Percentiles rank a stretch among this genome's conserved stretches.
These are phyloP conservation scores for Arthroderma uncinatum DNA, from an alignment of 2,329 filamentous ascomycete genomes.

Conservation along the genomic window DNA sequence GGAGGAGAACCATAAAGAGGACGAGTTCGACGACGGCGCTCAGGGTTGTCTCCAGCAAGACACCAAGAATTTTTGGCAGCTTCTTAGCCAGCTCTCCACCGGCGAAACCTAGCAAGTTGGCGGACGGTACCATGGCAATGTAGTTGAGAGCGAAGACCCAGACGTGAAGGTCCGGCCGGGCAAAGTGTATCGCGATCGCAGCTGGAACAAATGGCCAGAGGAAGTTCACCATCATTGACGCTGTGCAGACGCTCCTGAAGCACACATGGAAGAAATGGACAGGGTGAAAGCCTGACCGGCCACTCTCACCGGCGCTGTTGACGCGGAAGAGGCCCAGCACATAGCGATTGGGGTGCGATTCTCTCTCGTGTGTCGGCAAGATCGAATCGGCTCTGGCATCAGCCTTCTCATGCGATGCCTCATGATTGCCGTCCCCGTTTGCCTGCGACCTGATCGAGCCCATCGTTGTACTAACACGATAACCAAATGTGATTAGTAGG, in stretches of 20 bases:
- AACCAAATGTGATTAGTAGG: too few species aligned
- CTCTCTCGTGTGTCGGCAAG: constrained; percentile 19
- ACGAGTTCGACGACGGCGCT: constrained; percentile 56
- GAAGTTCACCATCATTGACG: constrained; percentile 56
- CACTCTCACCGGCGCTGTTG: constrained; percentile 51
- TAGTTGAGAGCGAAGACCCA: constrained; percentile 55
- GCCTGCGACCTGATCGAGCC: too few species aligned
- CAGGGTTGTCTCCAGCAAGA: constrained; percentile 55
- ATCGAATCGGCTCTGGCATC: too few species aligned
- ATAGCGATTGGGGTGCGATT: constrained; percentile 16
- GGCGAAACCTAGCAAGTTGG: constrained; percentile 51
- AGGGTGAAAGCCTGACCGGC: constrained; percentile 54
- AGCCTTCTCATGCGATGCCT: too few species aligned
- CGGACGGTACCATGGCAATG: constrained; percentile 52
- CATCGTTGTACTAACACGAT: too few species aligned
- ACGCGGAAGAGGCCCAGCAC: constrained; percentile 25
- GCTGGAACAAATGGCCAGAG: constrained; percentile 66
- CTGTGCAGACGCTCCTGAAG: constrained; percentile 51
- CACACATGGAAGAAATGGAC: constrained; percentile 52
- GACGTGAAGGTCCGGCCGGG: constrained; percentile 46
- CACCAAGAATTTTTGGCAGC: constrained; percentile 51
- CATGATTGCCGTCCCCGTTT: too few species aligned
- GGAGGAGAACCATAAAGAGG: constrained; percentile 58
- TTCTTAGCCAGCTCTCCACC: constrained; percentile 52
- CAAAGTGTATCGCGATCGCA: constrained; percentile 55